These are phyloP conservation scores for Symmetrospora coprosmae DNA, from an alignment of 768 basidiomycete species.

Conservation along the genomic window DNA sequence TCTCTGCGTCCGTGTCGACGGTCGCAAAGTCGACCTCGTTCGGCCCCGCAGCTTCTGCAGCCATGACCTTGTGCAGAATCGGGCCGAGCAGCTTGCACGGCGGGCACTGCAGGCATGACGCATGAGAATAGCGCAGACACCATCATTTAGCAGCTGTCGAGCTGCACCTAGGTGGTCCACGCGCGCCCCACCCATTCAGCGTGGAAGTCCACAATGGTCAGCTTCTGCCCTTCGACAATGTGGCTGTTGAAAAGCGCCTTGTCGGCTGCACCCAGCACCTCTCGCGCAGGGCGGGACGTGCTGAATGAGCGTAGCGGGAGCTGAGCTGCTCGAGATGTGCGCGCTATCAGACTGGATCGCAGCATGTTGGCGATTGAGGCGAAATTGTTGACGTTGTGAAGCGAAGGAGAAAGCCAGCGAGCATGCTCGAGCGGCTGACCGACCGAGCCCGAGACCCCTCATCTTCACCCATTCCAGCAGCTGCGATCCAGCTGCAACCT, in stretches of 20 bases:
- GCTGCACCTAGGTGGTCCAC: too few species aligned
- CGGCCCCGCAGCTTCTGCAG: too few species aligned
- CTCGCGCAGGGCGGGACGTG: neutral
- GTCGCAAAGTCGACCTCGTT: slow-evolving; percentile 8
- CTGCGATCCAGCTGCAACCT: too few species aligned
- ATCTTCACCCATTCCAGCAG: too few species aligned
- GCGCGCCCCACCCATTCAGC: too few species aligned
- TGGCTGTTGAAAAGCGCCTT: slow-evolving; percentile 7
- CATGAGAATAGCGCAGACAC: too few species aligned
- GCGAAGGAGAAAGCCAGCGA: too few species aligned
- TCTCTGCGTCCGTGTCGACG: slow-evolving; percentile 5
- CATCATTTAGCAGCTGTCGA: too few species aligned
- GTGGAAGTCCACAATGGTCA: slow-evolving; percentile 19
- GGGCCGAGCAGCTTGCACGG: slow-evolving; percentile 15
- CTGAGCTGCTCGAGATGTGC: neutral
- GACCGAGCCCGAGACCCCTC: too few species aligned
- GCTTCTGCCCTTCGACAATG: slow-evolving; percentile 9
- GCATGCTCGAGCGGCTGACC: too few species aligned
- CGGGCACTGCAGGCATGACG: slow-evolving; percentile 7
- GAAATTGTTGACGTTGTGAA: too few species aligned
- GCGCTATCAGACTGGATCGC: neutral
- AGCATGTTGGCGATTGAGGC: slow-evolving; percentile 2
- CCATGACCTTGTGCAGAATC: slow-evolving; percentile 11
- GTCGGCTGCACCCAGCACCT: slow-evolving; percentile 1
- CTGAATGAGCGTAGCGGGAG: neutral